These are phyloP conservation scores for Aristolochia contorta DNA, from an alignment of 164 flowering plant genomes.

Conservation along the genomic window DNA sequence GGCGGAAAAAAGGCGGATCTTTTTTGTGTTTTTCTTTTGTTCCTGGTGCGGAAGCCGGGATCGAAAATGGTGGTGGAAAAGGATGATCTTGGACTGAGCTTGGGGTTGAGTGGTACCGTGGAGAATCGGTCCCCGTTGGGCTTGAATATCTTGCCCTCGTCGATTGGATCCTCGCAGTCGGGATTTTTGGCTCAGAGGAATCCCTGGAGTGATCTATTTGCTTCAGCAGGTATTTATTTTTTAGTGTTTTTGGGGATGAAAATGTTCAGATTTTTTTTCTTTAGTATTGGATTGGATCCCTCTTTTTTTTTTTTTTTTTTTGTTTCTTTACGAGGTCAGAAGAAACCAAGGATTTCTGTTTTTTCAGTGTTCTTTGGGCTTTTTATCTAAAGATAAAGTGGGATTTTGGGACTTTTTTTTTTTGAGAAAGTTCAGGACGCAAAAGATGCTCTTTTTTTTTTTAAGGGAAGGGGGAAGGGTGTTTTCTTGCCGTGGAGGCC, in stretches of 20 bases:
- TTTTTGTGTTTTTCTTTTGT: too few relatives aligned
- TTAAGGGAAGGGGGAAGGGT: too few relatives aligned
- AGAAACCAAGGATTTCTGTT: neutral
- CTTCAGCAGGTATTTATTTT: neutral
- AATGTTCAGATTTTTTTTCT: too few relatives aligned
- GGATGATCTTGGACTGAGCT: slow-evolving; percentile 67
- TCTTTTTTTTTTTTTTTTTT: neutral
- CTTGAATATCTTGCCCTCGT: slow-evolving; percentile 8
- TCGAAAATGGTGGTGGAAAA: slow-evolving; percentile 42
- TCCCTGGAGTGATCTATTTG: slow-evolving; percentile 3
- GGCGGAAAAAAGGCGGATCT: neutral
- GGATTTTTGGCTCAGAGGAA: neutral
- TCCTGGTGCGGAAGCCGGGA: neutral
- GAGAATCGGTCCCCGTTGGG: slow-evolving; percentile 3
- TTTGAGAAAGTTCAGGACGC: neutral
- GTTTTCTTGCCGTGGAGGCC: too few relatives aligned
- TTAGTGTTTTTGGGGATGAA: too few relatives aligned
- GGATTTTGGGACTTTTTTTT: neutral
- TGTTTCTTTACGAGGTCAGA: neutral
- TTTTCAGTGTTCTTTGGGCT: neutral
- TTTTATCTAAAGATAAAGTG: neutral
- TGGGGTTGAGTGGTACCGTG: slow-evolving; percentile 7
- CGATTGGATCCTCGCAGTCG: slow-evolving; percentile 1
- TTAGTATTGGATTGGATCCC: neutral
- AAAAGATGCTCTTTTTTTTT: neutral